Base-by-base conservation (phyloP, 1,284 basidiomycete genomes). In the Polyporus tsugae region DNA sequence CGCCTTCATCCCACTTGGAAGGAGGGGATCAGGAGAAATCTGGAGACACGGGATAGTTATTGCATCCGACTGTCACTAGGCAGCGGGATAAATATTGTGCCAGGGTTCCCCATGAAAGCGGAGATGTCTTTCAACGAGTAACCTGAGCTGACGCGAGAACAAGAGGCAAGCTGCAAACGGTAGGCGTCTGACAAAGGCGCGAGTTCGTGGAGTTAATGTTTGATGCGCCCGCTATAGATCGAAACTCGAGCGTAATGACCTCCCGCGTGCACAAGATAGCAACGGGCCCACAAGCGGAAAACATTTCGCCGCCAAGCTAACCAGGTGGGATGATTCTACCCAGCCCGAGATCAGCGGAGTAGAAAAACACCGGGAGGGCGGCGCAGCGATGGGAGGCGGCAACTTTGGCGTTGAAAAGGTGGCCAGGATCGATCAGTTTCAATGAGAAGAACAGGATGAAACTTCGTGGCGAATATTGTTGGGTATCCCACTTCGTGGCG, bases 301-400 rank as follows among this genome's bases (percentile, higher is more conserved):
- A 52, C 4, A 4, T 11, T 52, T 52, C 22, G 46, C 46, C 22
- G 46, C 46, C 22, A 22, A 52, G 11, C 46, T 52, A 52, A 52
- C 15, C 25, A 17, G 6, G 52, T 35, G 15, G 52, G 17, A 19
- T 22, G 46, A 52, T 38, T 58, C 36, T 38, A 38, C 2, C 36
- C 42, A 62, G 29, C 11, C 60, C 35, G 33, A 62, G 29, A 46
- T 38, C 35, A 62, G n/a, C 11, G 52, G 52, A 42, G 25, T 13
- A 53, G 52, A 63, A 29, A 29, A 39, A 29, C 39, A 53, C 33
- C 62, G 29, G 11, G 52, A 39, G 22, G 62, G 62, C 17, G 22
- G 19, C 38, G 38, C 35, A 11, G 35, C 9, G 4, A 35, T 10
- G 17, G 10, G 33, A 4, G 19, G 55, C 10, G 33, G 29, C 15